A percentile compares a stretch with the other conserved stretches of the same genome.
phyloP scores from a whole-genome alignment of 2,329 filamentous ascomycete species.

The Penicillium glabrum region DNA sequence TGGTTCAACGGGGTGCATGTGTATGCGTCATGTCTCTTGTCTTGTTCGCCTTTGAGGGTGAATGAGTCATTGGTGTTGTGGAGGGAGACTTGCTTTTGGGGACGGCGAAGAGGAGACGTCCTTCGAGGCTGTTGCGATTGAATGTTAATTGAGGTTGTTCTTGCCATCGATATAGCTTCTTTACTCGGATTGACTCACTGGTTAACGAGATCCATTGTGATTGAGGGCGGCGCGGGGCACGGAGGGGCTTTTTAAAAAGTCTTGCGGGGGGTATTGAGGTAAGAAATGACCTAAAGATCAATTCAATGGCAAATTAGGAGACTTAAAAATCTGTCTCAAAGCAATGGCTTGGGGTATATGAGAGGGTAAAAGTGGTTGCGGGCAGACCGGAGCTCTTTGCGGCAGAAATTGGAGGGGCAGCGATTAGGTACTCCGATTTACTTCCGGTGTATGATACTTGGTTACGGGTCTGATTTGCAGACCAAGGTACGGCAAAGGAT shows the following conservation, averaged over 20 bases:
- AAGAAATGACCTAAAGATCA: not conserved
- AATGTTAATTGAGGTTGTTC: slow-evolving; percentile 13
- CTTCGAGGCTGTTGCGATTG: slow-evolving; percentile 69
- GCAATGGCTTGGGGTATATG: slow-evolving; percentile 9
- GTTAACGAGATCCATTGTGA: slow-evolving; percentile 61
- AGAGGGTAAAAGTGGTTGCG: not conserved
- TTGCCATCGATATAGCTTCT: not conserved
- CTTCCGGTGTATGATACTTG: not conserved
- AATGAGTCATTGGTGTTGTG: slow-evolving; percentile 18
- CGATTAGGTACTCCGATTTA: slow-evolving; percentile 3
- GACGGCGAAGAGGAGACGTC: slow-evolving; percentile 92
- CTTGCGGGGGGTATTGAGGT: not conserved
- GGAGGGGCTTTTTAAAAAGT: not conserved
- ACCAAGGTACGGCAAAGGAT: slow-evolving; percentile 2
- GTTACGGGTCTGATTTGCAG: not conserved
- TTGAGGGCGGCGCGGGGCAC: slow-evolving; percentile 21
- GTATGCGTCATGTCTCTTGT: not conserved
- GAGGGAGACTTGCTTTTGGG: slow-evolving; percentile 77
- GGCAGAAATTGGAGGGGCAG: slow-evolving; percentile 28
- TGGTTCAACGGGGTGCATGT: not conserved
- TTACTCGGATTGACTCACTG: slow-evolving; percentile 48
- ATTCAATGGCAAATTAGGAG: slow-evolving; percentile 10
- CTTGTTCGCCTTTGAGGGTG: not conserved
- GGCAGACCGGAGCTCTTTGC: slow-evolving; percentile 17
- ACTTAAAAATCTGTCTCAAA: not conserved